Base-by-base conservation (phyloP, 148 eudicot species). In the Suaeda aralocaspica region DNA sequence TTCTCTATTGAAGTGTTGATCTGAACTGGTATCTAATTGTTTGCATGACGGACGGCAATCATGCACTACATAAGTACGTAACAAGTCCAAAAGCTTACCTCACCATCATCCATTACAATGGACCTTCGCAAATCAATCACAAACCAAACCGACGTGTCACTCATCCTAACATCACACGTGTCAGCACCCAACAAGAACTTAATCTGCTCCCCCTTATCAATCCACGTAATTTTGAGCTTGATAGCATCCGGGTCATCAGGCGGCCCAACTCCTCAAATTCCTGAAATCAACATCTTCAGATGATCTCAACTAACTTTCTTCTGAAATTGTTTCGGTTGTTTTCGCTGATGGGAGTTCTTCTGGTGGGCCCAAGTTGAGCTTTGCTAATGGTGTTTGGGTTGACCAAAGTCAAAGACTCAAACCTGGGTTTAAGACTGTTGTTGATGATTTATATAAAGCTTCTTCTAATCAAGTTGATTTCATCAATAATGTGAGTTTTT, bases 351-450 rank as follows among this genome's bases (percentile, higher is more conserved):
- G 86, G 0, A 77, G 78, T 26, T 42, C 84, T 25, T 12, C n/a
- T 18, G 92, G 96, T 30, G 98, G 96, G 28, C 92, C 95, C 13
- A 55, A 50, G 67, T 34, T 94, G 80, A 79, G 89, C 0, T 83
- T 84, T 9, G 92, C 88, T 8, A 89, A 89, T 56, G 92, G 96
- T 5, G 81, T 89, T 28, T 94, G 97, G 98, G 75, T 89, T 0
- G 97, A 94, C 29, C 85, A 67, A 39, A 72, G 80, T 6, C 70
- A 87, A 18, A 53, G 74, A 26, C 61, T 90, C 31, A 87, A 85
- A 68, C 66, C 86, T 53, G 25, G 68, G 9, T 93, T 93, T 66
- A 83, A 79, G 55, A 74, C 78, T 59, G 70, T 89, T 42, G 88
- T 86, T 1, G 87, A 82, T 30, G 72, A 58, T 49, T 79, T 78